A percentile compares a stretch with the other conserved stretches of the same genome.
These are phyloP conservation scores for Carex littledalei DNA, from an alignment of 176 grass and related monocot species.

Conservation along the genomic window DNA sequence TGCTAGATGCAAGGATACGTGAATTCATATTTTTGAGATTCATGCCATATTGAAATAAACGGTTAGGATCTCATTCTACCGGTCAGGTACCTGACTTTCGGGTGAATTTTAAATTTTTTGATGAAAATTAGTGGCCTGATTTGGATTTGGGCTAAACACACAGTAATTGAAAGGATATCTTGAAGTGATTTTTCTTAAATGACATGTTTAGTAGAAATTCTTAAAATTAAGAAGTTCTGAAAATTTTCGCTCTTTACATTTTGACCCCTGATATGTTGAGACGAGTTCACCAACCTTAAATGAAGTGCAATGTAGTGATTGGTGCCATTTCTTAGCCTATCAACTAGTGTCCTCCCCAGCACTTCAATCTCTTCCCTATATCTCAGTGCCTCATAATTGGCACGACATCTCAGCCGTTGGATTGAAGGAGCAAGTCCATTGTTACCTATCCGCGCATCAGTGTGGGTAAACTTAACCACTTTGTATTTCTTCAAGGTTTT, in stretches of 20 bases:
- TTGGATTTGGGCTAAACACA: too few relatives aligned
- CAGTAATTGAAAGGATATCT: too few relatives aligned
- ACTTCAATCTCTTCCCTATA: slow-evolving; percentile 64
- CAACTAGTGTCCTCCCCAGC: slow-evolving; percentile 60
- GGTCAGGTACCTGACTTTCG: too few relatives aligned
- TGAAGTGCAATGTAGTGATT: slow-evolving; percentile 92
- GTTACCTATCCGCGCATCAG: slow-evolving; percentile 80
- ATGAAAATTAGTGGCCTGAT: too few relatives aligned
- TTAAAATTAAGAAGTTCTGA: too few relatives aligned
- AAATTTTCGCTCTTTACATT: too few relatives aligned
- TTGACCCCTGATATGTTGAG: background rate
- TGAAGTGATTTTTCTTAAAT: too few relatives aligned
- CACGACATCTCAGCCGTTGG: slow-evolving; percentile 72
- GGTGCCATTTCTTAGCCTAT: slow-evolving; percentile 69
- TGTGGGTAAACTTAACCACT: slow-evolving; percentile 77
- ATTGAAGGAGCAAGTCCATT: slow-evolving; percentile 81
- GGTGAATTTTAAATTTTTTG: too few relatives aligned
- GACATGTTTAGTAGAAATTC: too few relatives aligned
- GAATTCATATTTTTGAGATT: too few relatives aligned
- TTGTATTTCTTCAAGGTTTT: slow-evolving; percentile 63
- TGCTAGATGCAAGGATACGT: background rate
- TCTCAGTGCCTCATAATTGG: slow-evolving; percentile 79
- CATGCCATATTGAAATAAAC: too few relatives aligned
- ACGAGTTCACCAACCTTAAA: slow-evolving; percentile 47
- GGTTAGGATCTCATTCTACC: too few relatives aligned